phyloP scores from a whole-genome alignment of 257 asterid species.

The Solanum sitiens region DNA sequence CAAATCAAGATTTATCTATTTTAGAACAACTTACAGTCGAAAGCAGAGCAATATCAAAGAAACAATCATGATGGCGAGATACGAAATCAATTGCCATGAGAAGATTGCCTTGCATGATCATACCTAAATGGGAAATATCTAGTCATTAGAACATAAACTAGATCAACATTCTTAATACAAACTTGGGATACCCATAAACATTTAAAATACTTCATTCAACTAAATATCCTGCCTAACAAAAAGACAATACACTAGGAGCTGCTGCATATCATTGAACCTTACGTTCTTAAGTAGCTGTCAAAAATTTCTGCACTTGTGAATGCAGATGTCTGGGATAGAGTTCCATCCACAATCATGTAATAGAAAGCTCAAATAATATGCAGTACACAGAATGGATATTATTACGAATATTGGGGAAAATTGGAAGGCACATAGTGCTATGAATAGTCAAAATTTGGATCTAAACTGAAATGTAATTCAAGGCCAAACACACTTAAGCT shows the following conservation, averaged over 20 bases:
- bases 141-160: background rate
- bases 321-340: background rate
- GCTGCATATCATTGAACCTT: background rate
- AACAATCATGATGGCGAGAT: constrained; percentile 78
- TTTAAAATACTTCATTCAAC: background rate
- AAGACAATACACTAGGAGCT: background rate
- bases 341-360: background rate
- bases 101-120: constrained; percentile 73
- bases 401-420: background rate
- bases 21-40: constrained; percentile 67
- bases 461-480: background rate
- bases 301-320: background rate
- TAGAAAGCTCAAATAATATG: background rate
- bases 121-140: constrained; percentile 34
- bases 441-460: background rate
- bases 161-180: background rate
- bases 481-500: background rate
- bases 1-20: background rate
- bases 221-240: background rate
- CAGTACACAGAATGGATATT: background rate
- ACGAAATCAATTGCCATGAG: constrained; percentile 84
- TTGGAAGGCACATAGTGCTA: background rate
- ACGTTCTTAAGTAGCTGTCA: background rate
- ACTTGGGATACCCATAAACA: background rate
- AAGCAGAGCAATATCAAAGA: constrained; percentile 68